Base-by-base conservation (phyloP, 1,284 basidiomycete species). In the Fomitiporia mediterranea region DNA sequence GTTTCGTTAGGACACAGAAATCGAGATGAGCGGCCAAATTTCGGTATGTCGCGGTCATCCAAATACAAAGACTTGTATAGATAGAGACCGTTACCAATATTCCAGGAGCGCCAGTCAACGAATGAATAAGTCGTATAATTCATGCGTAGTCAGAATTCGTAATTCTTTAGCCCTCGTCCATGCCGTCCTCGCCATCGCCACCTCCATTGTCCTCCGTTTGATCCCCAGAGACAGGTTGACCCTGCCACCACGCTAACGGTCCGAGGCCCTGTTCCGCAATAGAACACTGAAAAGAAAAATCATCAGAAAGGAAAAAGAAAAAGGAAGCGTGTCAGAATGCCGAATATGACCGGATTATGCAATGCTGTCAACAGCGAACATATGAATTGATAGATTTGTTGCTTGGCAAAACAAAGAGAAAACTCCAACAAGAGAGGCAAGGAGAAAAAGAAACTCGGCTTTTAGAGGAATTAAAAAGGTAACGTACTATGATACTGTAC, bases 191-290 rank as follows among this genome's bases (percentile, higher is more conserved):
- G 3, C 17, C 32, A n/a, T 50, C 25, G 28, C 35, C 39, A 9
- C 34, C 42, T 15, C 46, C 39, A 6, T 34, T 42, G 7, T 15
- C 53, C 13, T 43, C 48, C 6, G 44, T 38, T 2, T 35, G 30
- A 9, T 38, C 49, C n/a, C 9, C 30, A 8, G 43, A 53, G 46
- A 46, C 73, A 47, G 76, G 70, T 35, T 74, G 73, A 4, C 78
- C 73, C 64, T 77, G 81, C 87, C 87, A 89, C 87, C 87, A 89
- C 0, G 78, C 66, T 2, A 81, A 69, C 9, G 84, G 86, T 0
- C 94, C 95, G 2, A 96, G 72, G 0, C 95, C 95, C 65, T 93
- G 89, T 68, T 95, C 94, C 4, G 84, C 83, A 61, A 97, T 94
- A 2, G 92, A 92, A 55, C 86, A 92, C 91, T 94, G 62, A 28